Conservation (phyloP, 2,329 filamentous ascomycete genomes). For the Drechslerella coelobrocha region DNA sequence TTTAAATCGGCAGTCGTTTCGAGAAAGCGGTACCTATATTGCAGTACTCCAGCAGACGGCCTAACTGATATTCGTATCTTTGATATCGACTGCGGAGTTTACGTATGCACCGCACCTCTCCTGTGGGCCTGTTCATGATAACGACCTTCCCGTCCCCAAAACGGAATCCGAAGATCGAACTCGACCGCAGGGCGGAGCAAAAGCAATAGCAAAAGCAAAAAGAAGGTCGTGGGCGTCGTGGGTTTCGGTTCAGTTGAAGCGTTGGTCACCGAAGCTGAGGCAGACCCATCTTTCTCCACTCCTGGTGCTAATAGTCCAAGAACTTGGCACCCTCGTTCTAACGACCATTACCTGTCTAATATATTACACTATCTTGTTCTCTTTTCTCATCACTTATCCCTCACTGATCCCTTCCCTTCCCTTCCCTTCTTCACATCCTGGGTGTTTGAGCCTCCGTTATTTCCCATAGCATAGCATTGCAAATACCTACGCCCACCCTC, state of each 20-base stretch:
- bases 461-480: neutral
- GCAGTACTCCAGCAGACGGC: neutral
- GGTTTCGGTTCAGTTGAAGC: neutral
- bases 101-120: slow-evolving; percentile 29
- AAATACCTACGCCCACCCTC: neutral
- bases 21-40: neutral
- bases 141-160: slow-evolving; percentile 40
- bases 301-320: slow-evolving; percentile 14
- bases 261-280: slow-evolving; percentile 10
- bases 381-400: slow-evolving; percentile 1
- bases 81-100: slow-evolving; percentile 47
- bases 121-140: slow-evolving; percentile 26
- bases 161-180: slow-evolving; percentile 43
- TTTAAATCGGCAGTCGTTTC: too few species aligned
- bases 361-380: slow-evolving; percentile 18
- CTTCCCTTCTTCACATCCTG: slow-evolving; percentile 13
- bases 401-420: slow-evolving; percentile 3
- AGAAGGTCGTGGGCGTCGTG: slow-evolving; percentile 3
- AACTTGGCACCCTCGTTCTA: slow-evolving; percentile 5
- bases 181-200: slow-evolving; percentile 45
- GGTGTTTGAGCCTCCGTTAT: neutral
- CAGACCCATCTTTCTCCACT: slow-evolving; percentile 45
- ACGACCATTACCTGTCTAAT: slow-evolving; percentile 28
- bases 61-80: neutral
- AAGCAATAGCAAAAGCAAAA: slow-evolving; percentile 25